These are phyloP conservation scores for Isoetes taiwanensis DNA, from an alignment of 75 land plant species.

Conservation along the genomic window DNA sequence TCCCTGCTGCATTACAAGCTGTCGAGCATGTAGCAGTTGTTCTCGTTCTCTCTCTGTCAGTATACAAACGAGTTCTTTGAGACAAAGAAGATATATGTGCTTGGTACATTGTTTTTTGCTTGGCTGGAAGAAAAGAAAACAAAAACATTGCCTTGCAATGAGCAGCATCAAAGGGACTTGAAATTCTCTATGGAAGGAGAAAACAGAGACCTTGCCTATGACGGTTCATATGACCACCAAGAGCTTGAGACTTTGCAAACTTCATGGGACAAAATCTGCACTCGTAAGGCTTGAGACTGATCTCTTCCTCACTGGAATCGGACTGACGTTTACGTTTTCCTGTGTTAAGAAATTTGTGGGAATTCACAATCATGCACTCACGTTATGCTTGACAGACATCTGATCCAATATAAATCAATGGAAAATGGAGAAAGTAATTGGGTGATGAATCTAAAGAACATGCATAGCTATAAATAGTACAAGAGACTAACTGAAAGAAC, in stretches of 20 bases:
- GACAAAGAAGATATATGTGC: too few relatives aligned
- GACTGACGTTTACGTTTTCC: constrained; percentile 7
- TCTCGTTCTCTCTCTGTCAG: neutral
- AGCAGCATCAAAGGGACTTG: neutral
- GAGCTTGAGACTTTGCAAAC: constrained; percentile 6
- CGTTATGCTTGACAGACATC: too few relatives aligned
- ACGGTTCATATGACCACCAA: constrained; percentile 5
- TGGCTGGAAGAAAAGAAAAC: neutral
- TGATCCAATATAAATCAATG: too few relatives aligned
- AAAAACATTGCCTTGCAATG: neutral
- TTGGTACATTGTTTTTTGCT: too few relatives aligned
- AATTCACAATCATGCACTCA: too few relatives aligned
- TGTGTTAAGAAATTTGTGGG: neutral
- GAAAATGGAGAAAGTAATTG: neutral
- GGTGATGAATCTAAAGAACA: neutral
- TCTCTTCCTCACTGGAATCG: constrained; percentile 6
- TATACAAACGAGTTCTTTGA: neutral
- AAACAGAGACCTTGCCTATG: constrained; percentile 1
- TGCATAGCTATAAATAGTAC: too few relatives aligned
- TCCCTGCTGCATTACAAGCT: constrained; percentile 1
- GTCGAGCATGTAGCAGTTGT: constrained; percentile 1
- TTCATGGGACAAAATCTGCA: constrained; percentile 4
- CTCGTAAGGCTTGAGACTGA: neutral
- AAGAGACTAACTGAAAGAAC: too few relatives aligned
- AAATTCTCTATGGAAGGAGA: neutral